Base-by-base conservation (phyloP, 2,329 filamentous ascomycete species). In the Trichophyton mentagrophytes region DNA sequence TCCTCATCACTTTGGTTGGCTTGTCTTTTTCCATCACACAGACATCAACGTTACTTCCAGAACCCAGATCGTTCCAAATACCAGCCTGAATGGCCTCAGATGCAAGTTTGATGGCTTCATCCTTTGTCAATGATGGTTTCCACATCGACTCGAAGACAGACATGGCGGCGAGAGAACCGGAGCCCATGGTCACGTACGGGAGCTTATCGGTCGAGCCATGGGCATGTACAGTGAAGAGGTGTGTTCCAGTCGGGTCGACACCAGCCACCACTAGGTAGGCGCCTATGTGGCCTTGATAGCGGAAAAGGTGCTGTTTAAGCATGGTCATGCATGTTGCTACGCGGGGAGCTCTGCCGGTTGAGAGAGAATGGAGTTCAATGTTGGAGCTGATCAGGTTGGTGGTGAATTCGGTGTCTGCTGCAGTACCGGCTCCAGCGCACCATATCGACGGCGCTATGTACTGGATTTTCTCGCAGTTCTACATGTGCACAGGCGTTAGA, bases 241-340 rank as follows among this genome's bases (percentile, higher is more conserved):
- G 90, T 53, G 87, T 85, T 69, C 93, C 93, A 0, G 93, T 99
- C 38, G 95, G 92, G 74, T 99, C 93, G 71, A 95, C 91, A 66
- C 93, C 93, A 42, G 93, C 93, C 62, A 99, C 89, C 67, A 99
- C 93, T 62, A 99, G 86, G 77, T 99, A 99, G 65, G 93, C 93
- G 68, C 95, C 93, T 68, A 99, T 96, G 79, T 99, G 84, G 68
- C 93, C 93, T 76, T 99, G 93, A 81, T 99, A 89, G 69, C 89
- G 86, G 87, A 99, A 99, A 65, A 99, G 88, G 76, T 99, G 93
- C 79, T 99, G 93, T 82, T 99, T 99, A 66, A 99, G 86, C 81
- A 99, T 87, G 58, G 93, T 99, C 93, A 99, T 99, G 82, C 91
- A 95, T 65, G 93, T 99, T 67, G 96, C 91, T 68, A 99, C 95